Percentiles rank a stretch among this genome's conserved stretches.
Conservation (phyloP, 2,329 filamentous ascomycete species). For the Sclerotinia subarctica region DNA sequence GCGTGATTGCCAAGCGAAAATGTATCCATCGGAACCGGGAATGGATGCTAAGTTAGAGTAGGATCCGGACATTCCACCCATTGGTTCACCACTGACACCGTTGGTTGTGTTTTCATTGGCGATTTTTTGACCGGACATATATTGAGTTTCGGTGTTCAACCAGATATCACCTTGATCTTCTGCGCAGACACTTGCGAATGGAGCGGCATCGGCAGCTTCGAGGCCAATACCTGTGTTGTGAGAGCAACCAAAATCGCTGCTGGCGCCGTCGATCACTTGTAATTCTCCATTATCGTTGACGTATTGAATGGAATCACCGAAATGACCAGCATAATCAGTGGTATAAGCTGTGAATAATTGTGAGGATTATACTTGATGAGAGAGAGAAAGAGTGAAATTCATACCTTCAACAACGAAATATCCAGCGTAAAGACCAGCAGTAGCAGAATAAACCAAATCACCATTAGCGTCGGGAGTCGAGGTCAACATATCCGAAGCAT, state of each 20-base stretch:
- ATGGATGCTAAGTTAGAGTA: slow-evolving; percentile 57
- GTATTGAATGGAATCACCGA: slow-evolving; percentile 53
- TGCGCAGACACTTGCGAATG: slow-evolving; percentile 52
- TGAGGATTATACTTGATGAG: background rate
- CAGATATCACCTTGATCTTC: slow-evolving; percentile 59
- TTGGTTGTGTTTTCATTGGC: slow-evolving; percentile 62
- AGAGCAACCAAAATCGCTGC: slow-evolving; percentile 58
- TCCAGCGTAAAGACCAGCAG: slow-evolving; percentile 55
- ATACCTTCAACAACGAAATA: slow-evolving; percentile 58
- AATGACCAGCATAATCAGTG: slow-evolving; percentile 54
- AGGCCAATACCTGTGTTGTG: slow-evolving; percentile 65
- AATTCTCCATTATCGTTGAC: slow-evolving; percentile 48
- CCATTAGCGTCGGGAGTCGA: slow-evolving; percentile 59
- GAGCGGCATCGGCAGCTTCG: slow-evolving; percentile 48
- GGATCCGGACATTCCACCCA: slow-evolving; percentile 60
- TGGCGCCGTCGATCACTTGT: slow-evolving; percentile 47
- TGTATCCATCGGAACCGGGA: slow-evolving; percentile 50
- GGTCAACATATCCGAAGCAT: slow-evolving; percentile 42
- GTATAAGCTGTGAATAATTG: slow-evolving; percentile 44
- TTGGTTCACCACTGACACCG: slow-evolving; percentile 54
- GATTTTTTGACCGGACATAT: slow-evolving; percentile 58
- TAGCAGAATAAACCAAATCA: slow-evolving; percentile 58
- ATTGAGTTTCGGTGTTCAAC: slow-evolving; percentile 58
- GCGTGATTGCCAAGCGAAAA: slow-evolving; percentile 61
- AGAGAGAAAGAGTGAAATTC: background rate